Percentiles rank a stretch among this genome's conserved stretches.
Conservation (phyloP, 1,284 basidiomycete genomes). For the Cystobasidium pallidum region DNA sequence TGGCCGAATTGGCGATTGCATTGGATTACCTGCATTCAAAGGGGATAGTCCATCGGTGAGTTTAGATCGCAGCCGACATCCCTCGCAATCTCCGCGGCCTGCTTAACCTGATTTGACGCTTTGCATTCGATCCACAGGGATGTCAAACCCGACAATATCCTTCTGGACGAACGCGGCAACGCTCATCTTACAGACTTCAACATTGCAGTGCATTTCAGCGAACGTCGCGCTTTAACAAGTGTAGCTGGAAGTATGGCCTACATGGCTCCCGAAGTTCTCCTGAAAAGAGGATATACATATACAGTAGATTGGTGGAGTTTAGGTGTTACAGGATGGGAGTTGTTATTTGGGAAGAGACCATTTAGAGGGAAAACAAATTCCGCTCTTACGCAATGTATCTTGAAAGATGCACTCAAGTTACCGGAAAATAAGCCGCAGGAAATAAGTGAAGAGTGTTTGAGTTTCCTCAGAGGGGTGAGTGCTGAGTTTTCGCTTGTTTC, state of each 20-base stretch:
- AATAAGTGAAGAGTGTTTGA: slow-evolving; percentile 83
- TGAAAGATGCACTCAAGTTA: slow-evolving; percentile 59
- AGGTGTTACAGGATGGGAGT: slow-evolving; percentile 87
- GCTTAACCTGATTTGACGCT: background rate
- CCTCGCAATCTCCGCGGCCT: too few species aligned
- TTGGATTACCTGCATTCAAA: slow-evolving; percentile 87
- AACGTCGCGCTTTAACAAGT: slow-evolving; percentile 79
- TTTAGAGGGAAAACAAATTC: slow-evolving; percentile 90
- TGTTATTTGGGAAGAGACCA: slow-evolving; percentile 86
- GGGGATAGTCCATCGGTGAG: slow-evolving; percentile 89
- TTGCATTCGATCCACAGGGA: slow-evolving; percentile 66
- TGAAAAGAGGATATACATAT: slow-evolving; percentile 68
- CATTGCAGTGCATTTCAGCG: slow-evolving; percentile 94
- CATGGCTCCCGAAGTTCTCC: slow-evolving; percentile 66
- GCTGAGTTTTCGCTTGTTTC: background rate
- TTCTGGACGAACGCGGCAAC: slow-evolving; percentile 88
- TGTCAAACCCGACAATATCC: slow-evolving; percentile 94
- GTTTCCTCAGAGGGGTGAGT: slow-evolving; percentile 69
- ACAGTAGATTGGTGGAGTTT: slow-evolving; percentile 97
- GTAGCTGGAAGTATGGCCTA: slow-evolving; percentile 98
- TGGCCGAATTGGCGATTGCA: slow-evolving; percentile 82
- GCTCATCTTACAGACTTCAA: slow-evolving; percentile 98
- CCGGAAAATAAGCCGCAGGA: slow-evolving; percentile 49
- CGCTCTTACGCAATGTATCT: slow-evolving; percentile 84
- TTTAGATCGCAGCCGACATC: slow-evolving; percentile 30